Evolutionary conservation across 2,329 filamentous ascomycete species (phyloP), one percentile per base, ranked within the genome.

Genomic region (Chrysoporthe deuterocubensis): DNA sequence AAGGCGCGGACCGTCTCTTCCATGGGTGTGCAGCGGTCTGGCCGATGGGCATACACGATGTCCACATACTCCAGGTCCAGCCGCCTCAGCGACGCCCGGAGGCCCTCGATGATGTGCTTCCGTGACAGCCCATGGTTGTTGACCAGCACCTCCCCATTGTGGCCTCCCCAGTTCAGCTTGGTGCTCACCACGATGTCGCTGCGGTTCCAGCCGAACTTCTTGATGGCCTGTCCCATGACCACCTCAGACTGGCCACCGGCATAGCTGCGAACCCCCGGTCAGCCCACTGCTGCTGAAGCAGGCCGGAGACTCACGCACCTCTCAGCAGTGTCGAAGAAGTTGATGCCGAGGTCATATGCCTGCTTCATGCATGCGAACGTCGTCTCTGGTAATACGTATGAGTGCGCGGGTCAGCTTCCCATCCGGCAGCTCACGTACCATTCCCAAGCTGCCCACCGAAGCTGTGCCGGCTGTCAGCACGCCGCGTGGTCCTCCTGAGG

Each of bases 1-100:
- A 92, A 92, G 26, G 86, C 89, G 66, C 89, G 84, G 8, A 92
- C 89, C 7, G 85, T 87, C 79, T 92, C 90, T 76, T 91, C 89
- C 81, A 92, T 90, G 0, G 90, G 90, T 0, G 89, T 91, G 59
- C 87, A 78, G 26, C 87, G 82, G 76, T 92, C 90, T 0, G 89
- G 88, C 7, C 90, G 84, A 76, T 92, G 90, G 1, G 90, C 90
- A 73, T 90, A 91, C 68, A 92, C 83, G 44, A 92, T 80, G 74
- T 92, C 90, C 59, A 92, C 89, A 71, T 90, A 90, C 64, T 83
- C 79, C 56, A 89, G 81, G 46, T 81, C 80, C 18, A 90, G 81
- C 21, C 88, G 84, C 69, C 85, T 76, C 13, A 92, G 81, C 0
- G 86, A 87, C 14, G 82, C 81, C 44, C 84, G 81, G 48, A 89